A percentile compares a stretch with the other conserved stretches of the same genome.
Conservation (phyloP, 1,284 basidiomycete species). For the Cerrena zonata region DNA sequence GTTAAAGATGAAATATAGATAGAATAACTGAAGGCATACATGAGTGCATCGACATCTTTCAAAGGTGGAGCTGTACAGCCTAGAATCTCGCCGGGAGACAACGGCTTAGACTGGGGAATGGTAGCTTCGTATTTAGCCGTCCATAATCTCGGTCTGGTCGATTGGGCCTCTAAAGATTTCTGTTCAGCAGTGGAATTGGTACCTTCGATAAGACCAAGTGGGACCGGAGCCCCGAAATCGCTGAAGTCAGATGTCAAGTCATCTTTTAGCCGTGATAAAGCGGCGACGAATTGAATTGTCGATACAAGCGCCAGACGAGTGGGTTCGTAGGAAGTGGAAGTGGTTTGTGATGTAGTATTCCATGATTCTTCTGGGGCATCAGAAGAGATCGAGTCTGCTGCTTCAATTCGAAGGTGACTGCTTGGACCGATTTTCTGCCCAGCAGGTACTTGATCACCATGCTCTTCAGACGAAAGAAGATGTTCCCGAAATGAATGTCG, state of each 20-base stretch:
- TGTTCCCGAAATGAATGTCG: slow-evolving; percentile 55
- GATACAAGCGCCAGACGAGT: slow-evolving; percentile 86
- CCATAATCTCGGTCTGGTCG: slow-evolving; percentile 34
- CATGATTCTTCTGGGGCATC: slow-evolving; percentile 10
- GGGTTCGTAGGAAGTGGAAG: slow-evolving; percentile 27
- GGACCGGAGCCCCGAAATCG: slow-evolving; percentile 12
- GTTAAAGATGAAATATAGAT: no score
- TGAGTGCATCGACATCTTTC: slow-evolving; percentile 74
- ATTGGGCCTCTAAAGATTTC: slow-evolving; percentile 1
- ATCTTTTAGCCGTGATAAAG: slow-evolving; percentile 80
- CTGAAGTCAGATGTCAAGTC: slow-evolving; percentile 50
- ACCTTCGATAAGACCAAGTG: slow-evolving; percentile 16
- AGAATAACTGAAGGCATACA: slow-evolving; percentile 72
- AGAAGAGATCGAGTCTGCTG: slow-evolving; percentile 20
- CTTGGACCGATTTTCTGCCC: slow-evolving; percentile 48
- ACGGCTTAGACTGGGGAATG: slow-evolving; percentile 87
- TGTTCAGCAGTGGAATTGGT: slow-evolving; percentile 1
- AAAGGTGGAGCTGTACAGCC: slow-evolving; percentile 93
- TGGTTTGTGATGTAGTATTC: slow-evolving; percentile 2
- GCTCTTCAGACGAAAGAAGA: slow-evolving; percentile 52
- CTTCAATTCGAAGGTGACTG: slow-evolving; percentile 55
- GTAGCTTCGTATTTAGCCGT: slow-evolving; percentile 69
- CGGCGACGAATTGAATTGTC: slow-evolving; percentile 92
- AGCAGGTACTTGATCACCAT: slow-evolving; percentile 40
- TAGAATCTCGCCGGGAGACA: slow-evolving; percentile 93